A percentile compares a stretch with the other conserved stretches of the same genome.
phyloP scores from a whole-genome alignment of 148 eudicot species.

The Silene uniflora region DNA sequence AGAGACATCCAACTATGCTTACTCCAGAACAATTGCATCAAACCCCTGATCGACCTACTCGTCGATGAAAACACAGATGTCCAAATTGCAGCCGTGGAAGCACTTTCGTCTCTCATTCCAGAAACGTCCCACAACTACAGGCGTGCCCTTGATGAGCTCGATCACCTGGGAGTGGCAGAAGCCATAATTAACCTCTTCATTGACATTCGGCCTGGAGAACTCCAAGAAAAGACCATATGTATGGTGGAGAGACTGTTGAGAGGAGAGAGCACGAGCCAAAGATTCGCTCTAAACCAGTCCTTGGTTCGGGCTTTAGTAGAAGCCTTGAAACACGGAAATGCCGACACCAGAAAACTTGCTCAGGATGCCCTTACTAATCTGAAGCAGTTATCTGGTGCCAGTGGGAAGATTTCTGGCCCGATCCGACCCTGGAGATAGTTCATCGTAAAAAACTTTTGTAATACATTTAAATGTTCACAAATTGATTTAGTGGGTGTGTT shows the following conservation, averaged over 20 bases:
- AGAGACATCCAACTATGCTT: conserved; percentile 51
- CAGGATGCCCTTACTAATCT: conserved; percentile 61
- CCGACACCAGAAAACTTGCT: conserved; percentile 45
- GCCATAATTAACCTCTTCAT: conserved; percentile 41
- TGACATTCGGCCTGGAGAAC: conserved; percentile 52
- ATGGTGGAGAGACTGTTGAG: conserved; percentile 53
- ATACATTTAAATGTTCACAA: conserved; percentile 11
- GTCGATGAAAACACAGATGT: conserved; percentile 39
- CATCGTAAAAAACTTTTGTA: conserved; percentile 1
- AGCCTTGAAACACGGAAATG: conserved; percentile 54
- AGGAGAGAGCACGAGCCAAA: conserved; percentile 40
- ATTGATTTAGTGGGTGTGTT: conserved; percentile 22
- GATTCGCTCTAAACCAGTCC: conserved; percentile 39
- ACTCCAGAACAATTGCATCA: conserved; percentile 46
- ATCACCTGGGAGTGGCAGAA: conserved; percentile 44
- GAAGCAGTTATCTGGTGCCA: conserved; percentile 54
- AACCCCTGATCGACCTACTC: conserved; percentile 47
- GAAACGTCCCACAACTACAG: conserved; percentile 30
- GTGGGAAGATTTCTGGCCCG: conserved; percentile 47
- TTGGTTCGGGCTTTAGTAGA: conserved; percentile 60
- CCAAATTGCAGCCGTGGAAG: conserved; percentile 51
- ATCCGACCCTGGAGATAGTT: conserved; percentile 34
- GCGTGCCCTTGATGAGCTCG: conserved; percentile 48
- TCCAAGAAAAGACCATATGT: conserved; percentile 58
- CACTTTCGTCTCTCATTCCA: conserved; percentile 51